Base-by-base conservation (phyloP, 208 protist species). In the Trypanosomatidae sp. region DNA sequence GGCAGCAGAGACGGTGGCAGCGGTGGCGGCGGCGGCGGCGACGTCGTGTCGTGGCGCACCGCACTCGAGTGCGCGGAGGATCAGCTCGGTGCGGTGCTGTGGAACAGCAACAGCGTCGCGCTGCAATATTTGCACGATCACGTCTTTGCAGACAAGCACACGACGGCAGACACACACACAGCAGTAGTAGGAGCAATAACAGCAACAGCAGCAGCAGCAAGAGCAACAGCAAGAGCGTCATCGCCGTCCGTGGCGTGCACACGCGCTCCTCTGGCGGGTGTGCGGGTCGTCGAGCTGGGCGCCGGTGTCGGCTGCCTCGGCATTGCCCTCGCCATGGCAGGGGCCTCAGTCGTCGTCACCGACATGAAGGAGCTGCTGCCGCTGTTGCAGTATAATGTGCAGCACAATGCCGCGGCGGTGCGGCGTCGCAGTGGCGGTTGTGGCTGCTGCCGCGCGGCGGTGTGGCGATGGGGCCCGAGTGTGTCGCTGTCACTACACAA, bases 231-330 rank as follows among this genome's bases (percentile, higher is more conserved):
- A 15, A 3, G 3, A 3, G 8, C 16, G 32, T 15, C 11, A 4
- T 16, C 32, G 4, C 13, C 32, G 4, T 19, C 33, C 32, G n/a
- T 23, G 8, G 8, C n/a, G 15, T 15, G 33, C 22, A n/a, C n/a
- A n/a, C n/a, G n/a, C 15, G 11, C 43, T 0, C 43, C 58, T 13
- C 37, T 65, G 15, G 43, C 20, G 0, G 52, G 48, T 0, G 48
- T 41, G 47, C 41, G 37, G 44, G 32, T 66, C 3, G 66, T 91
- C 11, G 85, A 94, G 51, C 66, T 94, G 3, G 85, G 85, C 1
- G 85, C 81, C 0, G 85, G 85, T 27, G 81, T 91, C 13, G 85
- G 85, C 0, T 80, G 71, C 50, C 69, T 94, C n/a, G 85, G 85
- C 15, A 89, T 94, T 44, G 80, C 80, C 0, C 72, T 94, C 23